phyloP scores from a whole-genome alignment of 768 basidiomycete genomes.

The Leccinum pellstonianum region DNA sequence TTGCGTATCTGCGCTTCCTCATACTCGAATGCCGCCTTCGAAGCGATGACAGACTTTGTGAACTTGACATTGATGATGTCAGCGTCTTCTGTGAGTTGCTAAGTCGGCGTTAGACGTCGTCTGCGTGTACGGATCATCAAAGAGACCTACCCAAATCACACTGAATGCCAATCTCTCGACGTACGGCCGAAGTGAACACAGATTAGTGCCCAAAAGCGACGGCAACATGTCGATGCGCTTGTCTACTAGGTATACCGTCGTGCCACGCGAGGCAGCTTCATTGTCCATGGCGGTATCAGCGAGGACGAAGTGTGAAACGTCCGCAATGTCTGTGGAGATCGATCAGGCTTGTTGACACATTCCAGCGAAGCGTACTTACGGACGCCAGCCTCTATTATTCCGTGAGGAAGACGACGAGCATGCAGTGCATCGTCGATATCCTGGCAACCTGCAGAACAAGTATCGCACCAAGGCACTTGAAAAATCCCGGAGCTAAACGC shows the following conservation, averaged over 20 bases:
- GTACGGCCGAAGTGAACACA: slow-evolving; percentile 88
- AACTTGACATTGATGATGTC: slow-evolving; percentile 90
- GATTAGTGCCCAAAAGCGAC: slow-evolving; percentile 86
- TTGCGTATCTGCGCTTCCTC: slow-evolving; percentile 93
- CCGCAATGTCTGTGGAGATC: slow-evolving; percentile 78
- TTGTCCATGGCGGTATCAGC: slow-evolving; percentile 94
- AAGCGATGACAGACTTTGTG: slow-evolving; percentile 94
- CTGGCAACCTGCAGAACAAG: slow-evolving; percentile 68
- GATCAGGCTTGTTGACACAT: not conserved
- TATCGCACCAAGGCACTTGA: slow-evolving; percentile 4
- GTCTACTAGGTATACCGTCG: too few species aligned
- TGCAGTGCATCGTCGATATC: slow-evolving; percentile 99
- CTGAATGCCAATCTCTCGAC: slow-evolving; percentile 96
- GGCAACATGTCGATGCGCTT: slow-evolving; percentile 90
- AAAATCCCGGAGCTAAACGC: slow-evolving; percentile 10
- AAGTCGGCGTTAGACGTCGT: not conserved
- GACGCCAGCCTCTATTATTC: slow-evolving; percentile 95
- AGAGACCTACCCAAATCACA: slow-evolving; percentile 77
- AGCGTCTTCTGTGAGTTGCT: slow-evolving; percentile 90
- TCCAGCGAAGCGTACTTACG: slow-evolving; percentile 59
- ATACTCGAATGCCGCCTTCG: slow-evolving; percentile 96
- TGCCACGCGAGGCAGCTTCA: slow-evolving; percentile 27
- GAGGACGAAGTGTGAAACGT: slow-evolving; percentile 94
- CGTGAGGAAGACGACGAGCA: slow-evolving; percentile 81
- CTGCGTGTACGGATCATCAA: not conserved